Evolutionary conservation across 78 protist species (phyloP).

Genomic region (Polysphondylium violaceum): DNA sequence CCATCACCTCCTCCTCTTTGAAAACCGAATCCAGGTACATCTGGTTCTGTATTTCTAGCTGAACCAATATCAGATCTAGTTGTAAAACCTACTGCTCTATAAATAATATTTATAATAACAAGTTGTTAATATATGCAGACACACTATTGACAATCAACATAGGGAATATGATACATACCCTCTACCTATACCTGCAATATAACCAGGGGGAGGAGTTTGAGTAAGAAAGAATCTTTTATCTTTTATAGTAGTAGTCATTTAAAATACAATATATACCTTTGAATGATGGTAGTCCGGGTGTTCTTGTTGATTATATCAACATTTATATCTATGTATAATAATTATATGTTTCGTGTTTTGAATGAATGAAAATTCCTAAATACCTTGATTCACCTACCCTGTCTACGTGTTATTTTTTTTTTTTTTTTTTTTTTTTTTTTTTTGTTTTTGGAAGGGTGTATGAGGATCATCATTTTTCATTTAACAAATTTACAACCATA

Average conservation of each 20-base stretch:
- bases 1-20: slow-evolving; percentile 11
- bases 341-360: no score
- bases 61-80: slow-evolving; percentile 96
- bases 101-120: neutral
- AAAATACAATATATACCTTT: neutral
- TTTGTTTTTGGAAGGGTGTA: no score
- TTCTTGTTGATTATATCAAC: no score
- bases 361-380: no score
- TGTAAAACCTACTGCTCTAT: slow-evolving; percentile 95
- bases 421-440: no score
- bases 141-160: neutral
- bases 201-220: slow-evolving; percentile 84
- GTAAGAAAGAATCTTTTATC: slow-evolving; percentile 55
- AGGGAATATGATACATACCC: slow-evolving; percentile 57
- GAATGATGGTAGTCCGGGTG: no score
- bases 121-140: neutral
- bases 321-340: no score
- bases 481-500: no score
- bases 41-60: slow-evolving; percentile 67
- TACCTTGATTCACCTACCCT: no score
- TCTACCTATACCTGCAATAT: slow-evolving; percentile 95
- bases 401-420: no score
- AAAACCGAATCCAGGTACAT: slow-evolving; percentile 44
- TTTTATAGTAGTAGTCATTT: slow-evolving; percentile 15
- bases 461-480: neutral